These are phyloP conservation scores for Rhododendron mucronatum DNA, from an alignment of 148 eudicot species.

Conservation along the genomic window DNA sequence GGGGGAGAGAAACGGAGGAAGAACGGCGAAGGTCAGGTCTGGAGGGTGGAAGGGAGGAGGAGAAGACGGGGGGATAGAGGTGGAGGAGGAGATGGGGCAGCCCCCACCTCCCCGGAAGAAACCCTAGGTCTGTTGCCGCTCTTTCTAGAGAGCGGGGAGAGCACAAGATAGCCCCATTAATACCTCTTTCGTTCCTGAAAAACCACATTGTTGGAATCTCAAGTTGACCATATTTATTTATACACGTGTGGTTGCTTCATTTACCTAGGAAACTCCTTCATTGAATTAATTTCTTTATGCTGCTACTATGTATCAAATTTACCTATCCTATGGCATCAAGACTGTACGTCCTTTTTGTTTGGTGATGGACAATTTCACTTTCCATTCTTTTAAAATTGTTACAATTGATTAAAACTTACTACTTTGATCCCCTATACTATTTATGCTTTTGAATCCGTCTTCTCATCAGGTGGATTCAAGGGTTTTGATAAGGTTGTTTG, in stretches of 20 bases:
- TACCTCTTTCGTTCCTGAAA: background rate
- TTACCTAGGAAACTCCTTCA: background rate
- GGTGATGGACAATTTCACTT: background rate
- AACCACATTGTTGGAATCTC: background rate
- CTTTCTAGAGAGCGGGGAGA: too few relatives aligned
- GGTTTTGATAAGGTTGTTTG: slow-evolving; percentile 90
- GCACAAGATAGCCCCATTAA: too few relatives aligned
- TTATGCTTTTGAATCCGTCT: background rate
- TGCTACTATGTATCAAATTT: background rate
- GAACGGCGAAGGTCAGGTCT: too few relatives aligned
- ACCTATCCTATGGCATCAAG: background rate
- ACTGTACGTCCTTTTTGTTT: background rate
- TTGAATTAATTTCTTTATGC: background rate
- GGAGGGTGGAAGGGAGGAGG: too few relatives aligned
- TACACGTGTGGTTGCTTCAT: background rate
- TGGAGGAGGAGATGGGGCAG: too few relatives aligned
- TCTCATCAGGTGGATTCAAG: slow-evolving; percentile 63
- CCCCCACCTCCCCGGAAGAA: too few relatives aligned
- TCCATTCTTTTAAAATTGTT: too few relatives aligned
- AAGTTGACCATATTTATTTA: background rate
- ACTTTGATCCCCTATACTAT: background rate
- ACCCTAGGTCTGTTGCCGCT: too few relatives aligned
- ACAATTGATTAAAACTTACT: background rate
- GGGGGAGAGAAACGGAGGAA: too few relatives aligned
- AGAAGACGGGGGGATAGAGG: too few relatives aligned